phyloP scores from a whole-genome alignment of 2,329 filamentous ascomycete genomes.

The Aspergillus tamarii region DNA sequence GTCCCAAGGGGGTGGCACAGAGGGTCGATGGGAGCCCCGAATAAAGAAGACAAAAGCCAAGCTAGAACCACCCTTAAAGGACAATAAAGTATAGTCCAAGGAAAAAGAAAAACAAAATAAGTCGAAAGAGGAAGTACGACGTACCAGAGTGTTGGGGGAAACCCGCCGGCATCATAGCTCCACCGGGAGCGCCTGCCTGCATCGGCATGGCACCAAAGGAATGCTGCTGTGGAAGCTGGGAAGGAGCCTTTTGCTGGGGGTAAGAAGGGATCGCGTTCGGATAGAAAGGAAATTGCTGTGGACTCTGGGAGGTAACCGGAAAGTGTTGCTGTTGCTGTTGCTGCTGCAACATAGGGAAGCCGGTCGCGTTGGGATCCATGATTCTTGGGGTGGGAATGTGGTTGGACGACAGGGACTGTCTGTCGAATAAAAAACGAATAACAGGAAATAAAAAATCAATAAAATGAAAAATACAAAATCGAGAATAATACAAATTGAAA shows the following conservation, averaged over 20 bases:
- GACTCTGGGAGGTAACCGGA: constrained; percentile 38
- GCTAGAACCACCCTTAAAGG: background rate
- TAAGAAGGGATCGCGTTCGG: constrained; percentile 37
- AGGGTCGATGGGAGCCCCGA: background rate
- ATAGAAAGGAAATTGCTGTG: constrained; percentile 41
- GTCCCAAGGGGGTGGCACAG: background rate
- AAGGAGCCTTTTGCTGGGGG: constrained; percentile 36
- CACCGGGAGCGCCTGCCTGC: constrained; percentile 39
- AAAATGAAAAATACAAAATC: background rate
- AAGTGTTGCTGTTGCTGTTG: constrained; percentile 26
- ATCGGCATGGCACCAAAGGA: constrained; percentile 40
- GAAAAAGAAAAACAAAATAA: constrained; percentile 11
- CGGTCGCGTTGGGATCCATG: constrained; percentile 37
- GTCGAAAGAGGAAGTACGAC: constrained; percentile 18
- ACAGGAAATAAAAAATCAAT: background rate
- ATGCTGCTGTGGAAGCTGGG: constrained; percentile 36
- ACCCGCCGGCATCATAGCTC: constrained; percentile 43
- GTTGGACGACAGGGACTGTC: constrained; percentile 7
- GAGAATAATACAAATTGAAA: background rate
- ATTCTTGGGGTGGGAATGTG: constrained; percentile 15
- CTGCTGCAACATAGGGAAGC: constrained; percentile 25
- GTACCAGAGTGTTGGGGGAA: constrained; percentile 42
- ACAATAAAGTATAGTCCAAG: constrained; percentile 5
- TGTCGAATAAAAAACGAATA: background rate
- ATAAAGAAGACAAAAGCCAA: constrained; percentile 4